Evolutionary conservation across 1,284 basidiomycete genomes (phyloP), one percentile per base, ranked within the genome.

Genomic region (Apiotrichum siamense): DNA sequence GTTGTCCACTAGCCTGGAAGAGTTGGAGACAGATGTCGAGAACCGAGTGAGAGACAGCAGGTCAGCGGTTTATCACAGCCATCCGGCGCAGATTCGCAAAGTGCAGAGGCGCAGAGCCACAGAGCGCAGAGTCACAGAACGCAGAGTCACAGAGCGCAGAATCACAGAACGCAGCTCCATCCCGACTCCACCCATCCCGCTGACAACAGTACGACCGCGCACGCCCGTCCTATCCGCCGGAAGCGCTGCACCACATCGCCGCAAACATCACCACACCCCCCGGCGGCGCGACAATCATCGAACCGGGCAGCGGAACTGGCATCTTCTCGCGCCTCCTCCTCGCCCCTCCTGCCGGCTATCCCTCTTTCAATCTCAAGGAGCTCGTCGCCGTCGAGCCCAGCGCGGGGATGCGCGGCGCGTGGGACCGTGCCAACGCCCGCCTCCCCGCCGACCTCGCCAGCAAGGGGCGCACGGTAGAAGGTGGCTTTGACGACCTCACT

Each of bases 261-360:
- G 38, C 21, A 27, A 9, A 33, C 5, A 23, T 61, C 31, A 5
- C 3, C 6, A 3, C 35, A 6, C 36, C 36, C 7, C 4, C 25
- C 6, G 36, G 45, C 20, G 44, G 43, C 10, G 18, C 27, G 11
- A 64, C 54, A 23, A 62, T 72, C 54, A 57, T 72, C 56, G 75
- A 73, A 53, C 66, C 65, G 17, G 73, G 68, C 7, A 56, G 67
- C 18, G 76, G 75, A 1, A 76, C 75, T 0, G 76, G 76, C 25
- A 72, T 77, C 54, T 77, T 77, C 58, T 66, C 71, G 0, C 65
- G 75, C 7, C 65, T 73, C 15, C 59, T 77, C 29, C 59, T 77
- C 23, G 36, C 56, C 2, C 63, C 72, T 0, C 70, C 72, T 0
- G 47, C 49, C 0, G 57, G 44, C 3, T 75, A 73, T 32, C 72